Percentiles rank a stretch among this genome's conserved stretches.
Conservation (phyloP, 2,329 filamentous ascomycete species). For the Diaporthe citriasiana region DNA sequence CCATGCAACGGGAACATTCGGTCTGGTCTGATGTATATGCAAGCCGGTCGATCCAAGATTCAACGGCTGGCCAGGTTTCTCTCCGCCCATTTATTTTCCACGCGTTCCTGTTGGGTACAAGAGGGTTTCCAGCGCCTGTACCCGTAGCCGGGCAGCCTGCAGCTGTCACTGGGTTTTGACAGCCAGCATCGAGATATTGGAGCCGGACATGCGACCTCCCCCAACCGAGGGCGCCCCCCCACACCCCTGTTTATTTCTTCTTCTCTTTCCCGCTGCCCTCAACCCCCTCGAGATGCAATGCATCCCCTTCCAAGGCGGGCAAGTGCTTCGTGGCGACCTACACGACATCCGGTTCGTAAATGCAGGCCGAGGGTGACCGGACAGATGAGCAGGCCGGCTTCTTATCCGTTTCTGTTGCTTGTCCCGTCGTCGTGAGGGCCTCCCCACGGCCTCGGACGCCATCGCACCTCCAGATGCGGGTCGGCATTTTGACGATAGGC, state of each 20-base stretch:
- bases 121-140: background rate
- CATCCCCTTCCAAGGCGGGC: conserved; percentile 12
- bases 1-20: conserved; percentile 24
- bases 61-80: conserved; percentile 26
- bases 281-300: conserved; percentile 23
- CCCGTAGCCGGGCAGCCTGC: conserved; percentile 25
- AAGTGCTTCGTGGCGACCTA: conserved; percentile 20
- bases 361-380: conserved; percentile 1
- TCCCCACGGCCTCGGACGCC: background rate
- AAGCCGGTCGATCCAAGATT: conserved; percentile 16
- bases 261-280: background rate
- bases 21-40: conserved; percentile 31
- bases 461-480: background rate
- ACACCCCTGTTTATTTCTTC: background rate
- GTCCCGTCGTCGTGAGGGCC: conserved; percentile 4
- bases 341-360: conserved; percentile 30
- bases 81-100: background rate
- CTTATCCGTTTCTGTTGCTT: conserved; percentile 4
- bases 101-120: conserved; percentile 7
- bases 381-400: background rate
- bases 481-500: background rate
- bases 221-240: background rate
- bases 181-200: conserved; percentile 20
- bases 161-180: conserved; percentile 35
- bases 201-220: background rate